These are phyloP conservation scores for Scutellospora calospora DNA, from an alignment of 371 early-diverging fungal genomes.

Conservation along the genomic window DNA sequence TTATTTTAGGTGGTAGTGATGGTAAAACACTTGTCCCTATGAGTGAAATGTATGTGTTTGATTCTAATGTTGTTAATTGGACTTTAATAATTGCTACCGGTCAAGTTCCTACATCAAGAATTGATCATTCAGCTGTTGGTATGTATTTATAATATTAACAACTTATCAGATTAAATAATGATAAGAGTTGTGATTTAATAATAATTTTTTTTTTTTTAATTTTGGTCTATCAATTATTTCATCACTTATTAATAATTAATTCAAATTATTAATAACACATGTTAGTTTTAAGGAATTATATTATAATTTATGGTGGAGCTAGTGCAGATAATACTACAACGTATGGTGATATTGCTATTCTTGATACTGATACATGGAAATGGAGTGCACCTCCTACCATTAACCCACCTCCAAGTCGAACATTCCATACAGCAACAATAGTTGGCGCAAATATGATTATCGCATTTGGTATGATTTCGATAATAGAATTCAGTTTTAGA, in stretches of 20 bases:
- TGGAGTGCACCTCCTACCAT: not conserved
- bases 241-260: not conserved
- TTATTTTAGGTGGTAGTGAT: conserved; percentile 11
- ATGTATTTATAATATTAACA: not conserved
- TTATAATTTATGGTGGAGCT: conserved; percentile 39
- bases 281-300: not conserved
- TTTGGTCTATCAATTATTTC: too few relatives aligned
- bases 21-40: not conserved
- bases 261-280: not conserved
- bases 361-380: not conserved
- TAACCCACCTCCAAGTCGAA: not conserved
- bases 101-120: conserved; percentile 1
- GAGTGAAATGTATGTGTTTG: conserved; percentile 18
- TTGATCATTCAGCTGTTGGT: conserved; percentile 32
- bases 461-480: conserved; percentile 34
- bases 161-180: too few relatives aligned
- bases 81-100: not conserved
- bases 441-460: conserved; percentile 40
- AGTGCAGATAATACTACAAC: not conserved
- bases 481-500: too few relatives aligned
- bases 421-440: conserved; percentile 17
- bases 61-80: not conserved
- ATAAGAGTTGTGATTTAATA: too few relatives aligned
- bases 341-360: conserved; percentile 30
- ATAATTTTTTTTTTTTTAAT: too few relatives aligned